Conservation (phyloP, 139 green algal genomes). For the Chlamydomonas schloesseri region DNA sequence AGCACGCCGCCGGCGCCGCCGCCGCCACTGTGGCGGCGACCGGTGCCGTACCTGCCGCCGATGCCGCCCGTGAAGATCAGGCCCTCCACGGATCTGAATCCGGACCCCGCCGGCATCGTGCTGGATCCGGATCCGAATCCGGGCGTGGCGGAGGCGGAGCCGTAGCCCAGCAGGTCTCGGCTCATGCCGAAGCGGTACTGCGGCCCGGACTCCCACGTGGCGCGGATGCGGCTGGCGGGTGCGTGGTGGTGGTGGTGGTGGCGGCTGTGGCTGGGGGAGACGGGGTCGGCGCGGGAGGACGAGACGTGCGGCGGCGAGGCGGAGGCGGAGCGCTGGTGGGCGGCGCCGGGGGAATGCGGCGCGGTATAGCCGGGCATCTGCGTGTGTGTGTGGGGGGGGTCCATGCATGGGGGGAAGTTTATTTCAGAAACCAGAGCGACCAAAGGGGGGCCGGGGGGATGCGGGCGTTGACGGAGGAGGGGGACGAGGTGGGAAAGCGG, state of each 20-base stretch:
- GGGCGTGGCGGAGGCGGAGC: not conserved
- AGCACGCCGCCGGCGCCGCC: not conserved
- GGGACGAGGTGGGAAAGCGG: no score
- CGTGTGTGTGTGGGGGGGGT: no score
- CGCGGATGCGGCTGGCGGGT: not conserved
- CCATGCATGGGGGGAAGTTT: no score
- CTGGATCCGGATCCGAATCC: no score
- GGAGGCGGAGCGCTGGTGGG: no score
- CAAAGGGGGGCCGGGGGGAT: no score
- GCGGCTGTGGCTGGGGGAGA: not conserved
- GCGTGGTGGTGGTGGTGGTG: not conserved
- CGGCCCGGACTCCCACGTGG: not conserved
- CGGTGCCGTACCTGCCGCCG: slow-evolving; percentile 14
- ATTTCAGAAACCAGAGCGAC: no score
- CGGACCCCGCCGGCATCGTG: no score
- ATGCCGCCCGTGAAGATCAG: slow-evolving; percentile 19
- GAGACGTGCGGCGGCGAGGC: no score
- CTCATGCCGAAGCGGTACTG: not conserved
- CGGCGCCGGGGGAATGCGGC: no score
- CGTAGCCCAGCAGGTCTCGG: slow-evolving; percentile 31
- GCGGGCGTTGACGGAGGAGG: no score
- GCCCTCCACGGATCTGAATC: not conserved
- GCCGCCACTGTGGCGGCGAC: not conserved
- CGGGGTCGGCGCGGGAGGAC: not conserved
- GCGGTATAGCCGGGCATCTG: no score